Evolutionary conservation across 2,329 filamentous ascomycete species (phyloP).

Genomic region (Trichoderma gracile): DNA sequence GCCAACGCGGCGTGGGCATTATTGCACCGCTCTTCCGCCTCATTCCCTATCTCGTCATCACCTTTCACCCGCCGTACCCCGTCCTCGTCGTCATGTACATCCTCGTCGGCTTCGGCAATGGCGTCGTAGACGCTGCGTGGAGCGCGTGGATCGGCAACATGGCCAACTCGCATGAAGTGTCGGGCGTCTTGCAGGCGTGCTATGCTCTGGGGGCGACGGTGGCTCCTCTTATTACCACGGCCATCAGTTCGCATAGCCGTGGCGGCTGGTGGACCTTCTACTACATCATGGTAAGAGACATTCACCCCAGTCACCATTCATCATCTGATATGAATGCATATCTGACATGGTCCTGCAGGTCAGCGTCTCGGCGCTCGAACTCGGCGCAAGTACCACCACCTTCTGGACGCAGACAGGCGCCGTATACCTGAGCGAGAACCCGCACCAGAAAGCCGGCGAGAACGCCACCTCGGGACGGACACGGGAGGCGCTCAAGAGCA

Average conservation of each 20-base stretch:
- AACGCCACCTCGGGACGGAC: conserved; percentile 48
- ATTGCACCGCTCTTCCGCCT: conserved; percentile 62
- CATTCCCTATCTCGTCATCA: conserved; percentile 63
- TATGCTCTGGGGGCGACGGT: conserved; percentile 70
- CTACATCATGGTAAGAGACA: conserved; percentile 63
- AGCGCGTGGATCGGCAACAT: conserved; percentile 59
- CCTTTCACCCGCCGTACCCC: conserved; percentile 67
- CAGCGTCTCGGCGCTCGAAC: conserved; percentile 54
- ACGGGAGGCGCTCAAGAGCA: conserved; percentile 17
- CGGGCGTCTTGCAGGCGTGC: conserved; percentile 67
- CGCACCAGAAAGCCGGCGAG: conserved; percentile 41
- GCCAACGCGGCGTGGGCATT: conserved; percentile 60
- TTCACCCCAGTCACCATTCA: too few relatives aligned
- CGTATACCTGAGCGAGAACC: conserved; percentile 27
- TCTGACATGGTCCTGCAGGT: conserved; percentile 52
- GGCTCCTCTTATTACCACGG: conserved; percentile 69
- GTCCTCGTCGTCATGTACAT: conserved; percentile 65
- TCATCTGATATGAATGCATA: conserved; percentile 31
- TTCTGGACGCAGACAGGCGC: conserved; percentile 56
- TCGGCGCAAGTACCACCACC: conserved; percentile 48
- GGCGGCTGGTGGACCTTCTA: conserved; percentile 72
- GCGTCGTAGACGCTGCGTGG: conserved; percentile 59
- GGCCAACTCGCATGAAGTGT: conserved; percentile 62
- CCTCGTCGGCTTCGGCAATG: conserved; percentile 70
- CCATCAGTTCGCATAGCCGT: conserved; percentile 63